These are phyloP conservation scores for Aspergillus pseudonomiae DNA, from an alignment of 2,329 filamentous ascomycete species.

Conservation along the genomic window DNA sequence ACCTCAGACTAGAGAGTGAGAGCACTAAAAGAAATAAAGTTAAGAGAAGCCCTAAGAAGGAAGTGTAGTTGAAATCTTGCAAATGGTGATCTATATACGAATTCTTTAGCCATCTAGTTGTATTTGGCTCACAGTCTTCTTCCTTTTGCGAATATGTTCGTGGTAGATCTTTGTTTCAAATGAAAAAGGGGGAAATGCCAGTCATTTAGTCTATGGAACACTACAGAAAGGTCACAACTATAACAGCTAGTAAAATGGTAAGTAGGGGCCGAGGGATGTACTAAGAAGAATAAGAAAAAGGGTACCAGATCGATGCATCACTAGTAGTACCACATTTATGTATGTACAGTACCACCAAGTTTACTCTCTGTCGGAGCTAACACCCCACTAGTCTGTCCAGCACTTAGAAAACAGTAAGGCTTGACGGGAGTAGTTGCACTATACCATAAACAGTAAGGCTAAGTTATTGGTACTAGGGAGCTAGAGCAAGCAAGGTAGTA, in stretches of 20 bases:
- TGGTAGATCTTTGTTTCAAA: not conserved
- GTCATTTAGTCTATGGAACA: not conserved
- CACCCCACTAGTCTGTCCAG: too few relatives aligned
- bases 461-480: not conserved
- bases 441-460: not conserved
- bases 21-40: not conserved
- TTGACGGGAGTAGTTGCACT: not conserved
- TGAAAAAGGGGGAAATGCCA: not conserved
- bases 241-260: not conserved
- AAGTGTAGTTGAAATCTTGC: not conserved
- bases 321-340: too few relatives aligned
- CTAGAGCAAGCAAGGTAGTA: too few relatives aligned
- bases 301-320: not conserved
- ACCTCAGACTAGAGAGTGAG: not conserved
- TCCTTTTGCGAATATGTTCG: not conserved
- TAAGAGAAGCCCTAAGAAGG: not conserved
- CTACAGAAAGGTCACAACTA: not conserved
- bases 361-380: too few relatives aligned
- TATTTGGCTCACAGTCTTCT: not conserved
- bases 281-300: not conserved
- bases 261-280: not conserved
- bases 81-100: not conserved
- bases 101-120: not conserved
- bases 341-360: too few relatives aligned
- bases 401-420: too few relatives aligned